Conservation (phyloP, 306 rosid species). For the Acacia confusa region DNA sequence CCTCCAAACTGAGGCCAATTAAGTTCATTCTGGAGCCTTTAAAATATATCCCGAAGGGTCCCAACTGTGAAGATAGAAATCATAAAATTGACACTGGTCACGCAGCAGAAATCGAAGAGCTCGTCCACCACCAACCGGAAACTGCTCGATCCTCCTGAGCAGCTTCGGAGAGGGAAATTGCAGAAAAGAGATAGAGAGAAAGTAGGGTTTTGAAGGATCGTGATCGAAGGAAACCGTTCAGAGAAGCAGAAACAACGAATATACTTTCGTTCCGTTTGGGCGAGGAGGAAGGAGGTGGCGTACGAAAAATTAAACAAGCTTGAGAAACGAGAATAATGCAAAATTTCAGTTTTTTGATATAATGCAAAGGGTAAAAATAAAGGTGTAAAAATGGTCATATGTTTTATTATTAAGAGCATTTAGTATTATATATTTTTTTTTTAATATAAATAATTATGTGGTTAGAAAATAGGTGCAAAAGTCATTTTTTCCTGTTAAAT, state of each 20-base stretch:
- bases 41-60: background rate
- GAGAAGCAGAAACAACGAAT: background rate
- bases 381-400: no score
- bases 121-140: constrained; percentile 33
- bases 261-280: background rate
- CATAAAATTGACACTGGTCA: background rate
- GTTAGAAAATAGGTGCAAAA: no score
- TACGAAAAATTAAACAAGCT: background rate
- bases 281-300: background rate
- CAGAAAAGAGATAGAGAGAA: background rate
- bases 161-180: constrained; percentile 32
- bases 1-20: constrained; percentile 33
- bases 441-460: no score
- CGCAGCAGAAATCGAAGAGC: background rate
- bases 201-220: constrained; percentile 34
- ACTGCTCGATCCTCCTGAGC: constrained; percentile 48
- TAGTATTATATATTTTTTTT: no score
- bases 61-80: background rate
- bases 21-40: background rate
- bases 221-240: background rate
- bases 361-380: no score
- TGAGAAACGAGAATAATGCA: background rate
- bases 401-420: no score
- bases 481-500: no score
- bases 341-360: no score